These are phyloP conservation scores for Neofusicoccum parvum DNA, from an alignment of 2,329 filamentous ascomycete species.

Conservation along the genomic window DNA sequence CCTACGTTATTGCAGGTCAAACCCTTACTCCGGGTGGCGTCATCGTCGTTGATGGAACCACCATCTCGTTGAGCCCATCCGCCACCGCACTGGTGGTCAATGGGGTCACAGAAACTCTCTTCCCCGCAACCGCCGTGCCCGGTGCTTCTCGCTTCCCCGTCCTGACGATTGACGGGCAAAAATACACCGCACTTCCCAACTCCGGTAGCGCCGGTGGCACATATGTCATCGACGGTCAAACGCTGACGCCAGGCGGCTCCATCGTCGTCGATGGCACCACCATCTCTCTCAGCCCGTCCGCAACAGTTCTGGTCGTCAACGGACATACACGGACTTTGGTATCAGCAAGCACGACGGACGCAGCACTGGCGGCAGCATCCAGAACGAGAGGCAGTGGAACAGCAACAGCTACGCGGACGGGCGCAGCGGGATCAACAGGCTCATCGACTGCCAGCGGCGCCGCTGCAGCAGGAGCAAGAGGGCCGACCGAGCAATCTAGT, in stretches of 20 bases:
- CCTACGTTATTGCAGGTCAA: slow-evolving; percentile 39
- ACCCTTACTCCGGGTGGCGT: slow-evolving; percentile 43
- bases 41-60: slow-evolving; percentile 32
- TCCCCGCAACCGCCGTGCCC: slow-evolving; percentile 23
- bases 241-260: slow-evolving; percentile 38
- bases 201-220: neutral
- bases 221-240: slow-evolving; percentile 44
- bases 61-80: slow-evolving; percentile 32
- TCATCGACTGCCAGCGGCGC: neutral
- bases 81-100: slow-evolving; percentile 19
- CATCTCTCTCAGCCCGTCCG: slow-evolving; percentile 32
- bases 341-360: neutral
- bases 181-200: slow-evolving; percentile 2
- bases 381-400: neutral
- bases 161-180: slow-evolving; percentile 27
- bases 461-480: neutral
- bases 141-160: slow-evolving; percentile 12
- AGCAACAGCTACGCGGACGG: neutral
- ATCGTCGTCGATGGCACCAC: slow-evolving; percentile 29
- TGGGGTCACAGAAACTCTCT: slow-evolving; percentile 21
- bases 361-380: neutral
- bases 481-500: neutral
- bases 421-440: neutral
- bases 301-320: slow-evolving; percentile 15
- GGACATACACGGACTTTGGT: slow-evolving; percentile 25